These are phyloP conservation scores for Coniochaeta sp. DNA, from an alignment of 2,329 filamentous ascomycete genomes.

Conservation along the genomic window DNA sequence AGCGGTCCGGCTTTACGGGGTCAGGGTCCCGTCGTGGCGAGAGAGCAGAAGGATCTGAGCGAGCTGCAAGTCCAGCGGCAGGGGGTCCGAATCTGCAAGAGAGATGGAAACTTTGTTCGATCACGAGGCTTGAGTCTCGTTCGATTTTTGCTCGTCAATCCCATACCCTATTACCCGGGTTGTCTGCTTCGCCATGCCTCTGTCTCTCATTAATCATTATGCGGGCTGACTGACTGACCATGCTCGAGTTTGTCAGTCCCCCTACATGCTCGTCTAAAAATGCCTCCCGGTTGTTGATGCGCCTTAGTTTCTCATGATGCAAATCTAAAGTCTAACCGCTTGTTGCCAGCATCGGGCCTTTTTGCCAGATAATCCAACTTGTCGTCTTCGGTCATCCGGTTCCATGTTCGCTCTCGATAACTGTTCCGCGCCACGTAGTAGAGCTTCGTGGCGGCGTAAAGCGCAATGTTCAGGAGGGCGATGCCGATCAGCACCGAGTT, in stretches of 20 bases:
- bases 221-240: neutral
- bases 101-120: no score
- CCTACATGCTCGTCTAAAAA: neutral
- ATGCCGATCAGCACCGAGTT: conserved; percentile 18
- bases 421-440: conserved; percentile 46
- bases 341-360: conserved; percentile 36
- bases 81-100: neutral
- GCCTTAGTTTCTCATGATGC: conserved; percentile 14
- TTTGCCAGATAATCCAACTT: conserved; percentile 23
- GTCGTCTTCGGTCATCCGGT: conserved; percentile 35
- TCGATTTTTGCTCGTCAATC: no score
- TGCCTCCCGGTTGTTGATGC: neutral
- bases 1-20: neutral
- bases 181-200: neutral
- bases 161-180: no score
- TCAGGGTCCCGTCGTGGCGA: neutral
- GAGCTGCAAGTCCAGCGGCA: neutral
- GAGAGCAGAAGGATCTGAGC: neutral
- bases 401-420: conserved; percentile 35
- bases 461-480: conserved; percentile 37
- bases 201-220: neutral
- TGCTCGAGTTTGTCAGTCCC: no score
- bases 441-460: conserved; percentile 40
- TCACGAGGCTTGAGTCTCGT: no score
- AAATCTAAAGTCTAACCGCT: conserved; percentile 34